These are phyloP conservation scores for Beauveria australis DNA, from an alignment of 2,329 filamentous ascomycete species.

Conservation along the genomic window DNA sequence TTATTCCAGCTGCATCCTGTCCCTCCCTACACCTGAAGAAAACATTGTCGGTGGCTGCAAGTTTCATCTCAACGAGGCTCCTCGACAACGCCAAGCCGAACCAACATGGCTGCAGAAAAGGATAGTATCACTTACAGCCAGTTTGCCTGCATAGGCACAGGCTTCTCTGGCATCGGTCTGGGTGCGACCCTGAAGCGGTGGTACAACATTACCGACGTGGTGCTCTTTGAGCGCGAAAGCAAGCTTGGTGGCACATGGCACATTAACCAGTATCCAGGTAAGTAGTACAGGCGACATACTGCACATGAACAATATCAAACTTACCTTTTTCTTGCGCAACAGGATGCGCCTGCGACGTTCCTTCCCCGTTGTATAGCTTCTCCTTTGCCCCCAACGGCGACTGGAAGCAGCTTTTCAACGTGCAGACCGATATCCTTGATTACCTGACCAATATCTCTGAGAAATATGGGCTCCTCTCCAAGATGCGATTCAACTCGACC, in stretches of 20 bases:
- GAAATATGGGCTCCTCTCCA: constrained; percentile 31
- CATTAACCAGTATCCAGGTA: constrained; percentile 52
- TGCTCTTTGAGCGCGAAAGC: constrained; percentile 50
- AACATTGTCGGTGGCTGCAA: not conserved
- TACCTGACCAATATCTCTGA: constrained; percentile 48
- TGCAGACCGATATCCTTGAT: constrained; percentile 44
- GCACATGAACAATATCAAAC: not conserved
- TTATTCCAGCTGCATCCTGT: not conserved
- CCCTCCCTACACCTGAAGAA: not conserved
- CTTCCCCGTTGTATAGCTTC: constrained; percentile 52
- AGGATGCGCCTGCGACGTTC: constrained; percentile 47
- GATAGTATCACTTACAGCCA: constrained; percentile 22
- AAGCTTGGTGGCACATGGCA: constrained; percentile 58
- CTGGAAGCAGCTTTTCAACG: constrained; percentile 51
- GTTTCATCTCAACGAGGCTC: not conserved
- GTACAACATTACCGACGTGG: constrained; percentile 50
- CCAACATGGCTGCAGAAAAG: constrained; percentile 7
- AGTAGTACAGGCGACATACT: not conserved
- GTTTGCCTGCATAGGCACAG: constrained; percentile 47
- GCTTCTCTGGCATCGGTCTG: constrained; percentile 54
- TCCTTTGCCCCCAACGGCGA: constrained; percentile 52
- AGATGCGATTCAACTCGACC: constrained; percentile 30
- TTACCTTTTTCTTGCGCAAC: not conserved
- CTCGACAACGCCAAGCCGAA: not conserved
- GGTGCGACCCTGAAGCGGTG: constrained; percentile 49